Base-by-base conservation (phyloP, 768 basidiomycete genomes). In the Cystofilobasidium bisporidii region DNA sequence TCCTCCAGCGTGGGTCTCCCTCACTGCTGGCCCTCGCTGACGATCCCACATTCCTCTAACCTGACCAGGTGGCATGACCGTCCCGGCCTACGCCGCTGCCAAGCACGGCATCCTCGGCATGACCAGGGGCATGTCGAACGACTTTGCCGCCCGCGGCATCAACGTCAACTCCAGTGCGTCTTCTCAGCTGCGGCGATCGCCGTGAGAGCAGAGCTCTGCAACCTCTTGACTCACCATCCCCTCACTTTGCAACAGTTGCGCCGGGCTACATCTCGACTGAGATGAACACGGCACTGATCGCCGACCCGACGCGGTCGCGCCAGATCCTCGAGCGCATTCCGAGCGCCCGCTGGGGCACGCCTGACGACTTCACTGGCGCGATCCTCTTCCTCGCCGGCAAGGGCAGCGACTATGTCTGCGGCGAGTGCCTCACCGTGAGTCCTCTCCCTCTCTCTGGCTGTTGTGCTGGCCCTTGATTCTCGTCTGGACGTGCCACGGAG, bases 71-170 rank as follows among this genome's bases (percentile, higher is more conserved):
- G 86, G 86, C 55, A 65, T 87, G 61, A 86, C 85, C 18, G 82
- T 94, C 47, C 90, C 91, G 24, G 92, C 92, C 15, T 94, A 94
- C 74, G 89, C 91, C 2, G 85, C 92, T 4, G 88, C 92, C 12
- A 94, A 93, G 76, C 90, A 90, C 65, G 77, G 75, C 65, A 89
- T 88, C 80, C 53, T 64, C 58, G 71, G 69, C 45, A 20, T 90
- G 72, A 89, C 90, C 32, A 92, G 92, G 78, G 87, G 91, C 2
- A 83, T 94, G 73, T 86, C 87, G 73, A 96, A 96, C 77, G 92
- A 94, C 76, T 96, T 92, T 91, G 87, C 88, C 69, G 82, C 82
- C 73, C 83, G 88, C 72, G 90, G 89, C 71, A 84, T 94, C 62
- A 87, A 91, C 76, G 89, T 93, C 22, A 92, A 93, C 74, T 55